Base-by-base conservation (phyloP, 1,284 basidiomycete genomes). In the Pyrrhoderma noxium region DNA sequence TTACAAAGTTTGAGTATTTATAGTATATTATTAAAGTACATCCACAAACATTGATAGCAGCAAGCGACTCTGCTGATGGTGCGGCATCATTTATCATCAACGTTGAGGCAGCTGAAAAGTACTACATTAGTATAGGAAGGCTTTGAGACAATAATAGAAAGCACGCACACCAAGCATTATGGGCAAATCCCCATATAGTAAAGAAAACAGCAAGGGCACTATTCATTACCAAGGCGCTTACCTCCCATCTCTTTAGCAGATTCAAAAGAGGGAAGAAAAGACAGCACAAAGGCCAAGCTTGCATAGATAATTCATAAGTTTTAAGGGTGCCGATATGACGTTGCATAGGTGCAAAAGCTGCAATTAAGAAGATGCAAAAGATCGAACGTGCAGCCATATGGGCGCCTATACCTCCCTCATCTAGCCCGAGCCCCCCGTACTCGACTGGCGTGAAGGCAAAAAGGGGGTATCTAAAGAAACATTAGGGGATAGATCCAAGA, bases 391-490 rank as follows among this genome's bases (percentile, higher is more conserved):
- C 46, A 14, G 57, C 55, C 46, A 62, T 56, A 36, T 61, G 54
- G 8, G 52, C 45, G 21, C 60, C 60, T 19, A 62, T 60, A 22
- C 58, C 44, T 3, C 53, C 44, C 35, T 58, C 57, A 21, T 37
- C 31, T 42, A 62, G 51, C 13, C 60, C 60, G 8, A 62, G 56
- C 34, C 60, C 60, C n/a, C 59, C 60, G 40, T 57, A 58, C 3
- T 49, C 42, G 31, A 60, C 53, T n/a, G 59, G 58, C 1, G 60
- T 62, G 37, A 53, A 60, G 18, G 56, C 57, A 50, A 61, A 61
- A 16, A 61, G 41, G 13, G 60, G 56, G 52, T 55, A 59, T 40
- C 58, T 57, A 41, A 11, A 31, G 11, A 11, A 11, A 5, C 11
- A 5, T 31, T 31, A 19, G 42, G 11, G n/a, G 9, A 23, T 21